A percentile compares a stretch with the other conserved stretches of the same genome.
Conservation (phyloP, 2,329 filamentous ascomycete species). For the Beauveria sp. region DNA sequence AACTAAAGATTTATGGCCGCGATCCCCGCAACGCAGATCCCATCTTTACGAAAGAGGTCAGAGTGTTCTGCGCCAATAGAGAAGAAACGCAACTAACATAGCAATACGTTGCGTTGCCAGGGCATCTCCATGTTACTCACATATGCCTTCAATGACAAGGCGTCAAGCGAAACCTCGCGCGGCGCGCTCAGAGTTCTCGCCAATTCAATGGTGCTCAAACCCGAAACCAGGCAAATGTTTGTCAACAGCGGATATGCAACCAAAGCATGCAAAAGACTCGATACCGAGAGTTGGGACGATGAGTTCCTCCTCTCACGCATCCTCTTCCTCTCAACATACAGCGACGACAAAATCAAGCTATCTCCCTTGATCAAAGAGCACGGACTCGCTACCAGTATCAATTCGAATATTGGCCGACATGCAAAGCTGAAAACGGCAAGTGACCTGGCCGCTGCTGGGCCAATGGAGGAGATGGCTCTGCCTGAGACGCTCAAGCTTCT, state of each 20-base stretch:
- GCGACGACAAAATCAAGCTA: slow-evolving; percentile 39
- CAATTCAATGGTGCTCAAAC: slow-evolving; percentile 60
- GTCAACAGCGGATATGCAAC: slow-evolving; percentile 42
- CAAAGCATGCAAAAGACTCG: slow-evolving; percentile 63
- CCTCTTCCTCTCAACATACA: slow-evolving; percentile 39
- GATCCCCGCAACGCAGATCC: slow-evolving; percentile 65
- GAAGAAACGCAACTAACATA: background rate
- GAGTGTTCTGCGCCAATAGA: slow-evolving; percentile 15
- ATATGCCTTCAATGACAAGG: slow-evolving; percentile 57
- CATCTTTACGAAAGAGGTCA: slow-evolving; percentile 74
- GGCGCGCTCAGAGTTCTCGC: slow-evolving; percentile 74
- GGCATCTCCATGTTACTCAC: slow-evolving; percentile 65
- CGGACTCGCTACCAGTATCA: slow-evolving; percentile 49
- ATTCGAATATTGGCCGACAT: slow-evolving; percentile 64
- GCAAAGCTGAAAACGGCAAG: slow-evolving; percentile 34
- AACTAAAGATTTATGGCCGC: slow-evolving; percentile 62
- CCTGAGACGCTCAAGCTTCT: slow-evolving; percentile 78
- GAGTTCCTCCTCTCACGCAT: slow-evolving; percentile 64
- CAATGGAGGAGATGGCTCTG: slow-evolving; percentile 73
- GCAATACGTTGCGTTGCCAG: slow-evolving; percentile 33
- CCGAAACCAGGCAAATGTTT: slow-evolving; percentile 36
- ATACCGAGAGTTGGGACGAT: slow-evolving; percentile 68
- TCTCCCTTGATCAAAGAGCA: slow-evolving; percentile 38
- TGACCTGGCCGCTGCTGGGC: slow-evolving; percentile 31
- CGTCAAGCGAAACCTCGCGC: slow-evolving; percentile 53